phyloP scores from a whole-genome alignment of 2,329 filamentous ascomycete species.

The Fusarium verrucosum region DNA sequence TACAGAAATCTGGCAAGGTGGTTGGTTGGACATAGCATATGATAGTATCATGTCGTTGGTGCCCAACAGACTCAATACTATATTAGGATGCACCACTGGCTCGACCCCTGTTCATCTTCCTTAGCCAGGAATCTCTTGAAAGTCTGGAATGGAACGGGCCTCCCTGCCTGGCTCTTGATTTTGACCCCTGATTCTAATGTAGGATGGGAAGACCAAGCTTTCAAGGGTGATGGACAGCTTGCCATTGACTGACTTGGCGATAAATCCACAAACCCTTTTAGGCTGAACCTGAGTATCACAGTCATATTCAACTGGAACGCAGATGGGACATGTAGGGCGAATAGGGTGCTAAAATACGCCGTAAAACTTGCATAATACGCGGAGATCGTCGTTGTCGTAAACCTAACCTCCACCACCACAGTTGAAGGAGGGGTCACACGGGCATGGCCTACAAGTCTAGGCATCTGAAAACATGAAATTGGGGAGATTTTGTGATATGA shows the following conservation, averaged over 20 bases:
- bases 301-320: not conserved
- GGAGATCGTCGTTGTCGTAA: not conserved
- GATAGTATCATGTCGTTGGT: no score
- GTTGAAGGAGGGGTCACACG: not conserved
- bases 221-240: not conserved
- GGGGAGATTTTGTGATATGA: not conserved
- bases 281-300: not conserved
- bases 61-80: no score
- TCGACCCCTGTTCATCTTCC: not conserved
- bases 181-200: not conserved
- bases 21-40: no score
- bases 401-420: not conserved
- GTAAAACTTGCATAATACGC: not conserved
- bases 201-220: no score
- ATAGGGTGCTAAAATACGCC: not conserved
- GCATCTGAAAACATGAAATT: not conserved
- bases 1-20: no score
- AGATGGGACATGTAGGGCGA: not conserved
- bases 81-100: not conserved
- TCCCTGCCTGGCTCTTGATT: not conserved
- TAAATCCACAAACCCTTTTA: accelerated
- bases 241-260: no score
- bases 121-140: not conserved
- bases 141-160: accelerated
- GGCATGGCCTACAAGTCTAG: not conserved